Evolutionary conservation across 371 early-diverging fungal species (phyloP), one percentile per base, ranked within the genome.

Genomic region (Lichtheimia corymbifera): DNA sequence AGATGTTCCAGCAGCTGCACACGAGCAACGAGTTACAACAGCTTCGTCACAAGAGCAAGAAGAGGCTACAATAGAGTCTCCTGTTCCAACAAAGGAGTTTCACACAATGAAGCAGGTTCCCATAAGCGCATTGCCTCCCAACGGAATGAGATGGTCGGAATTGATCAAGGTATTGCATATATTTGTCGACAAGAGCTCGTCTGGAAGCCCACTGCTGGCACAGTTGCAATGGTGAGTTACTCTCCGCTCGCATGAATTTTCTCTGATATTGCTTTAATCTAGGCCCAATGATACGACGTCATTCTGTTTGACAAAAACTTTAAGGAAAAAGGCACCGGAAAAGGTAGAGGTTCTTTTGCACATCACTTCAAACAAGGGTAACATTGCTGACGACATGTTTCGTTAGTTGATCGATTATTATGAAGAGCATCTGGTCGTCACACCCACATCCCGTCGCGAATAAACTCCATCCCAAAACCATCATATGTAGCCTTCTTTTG

Each of bases 381-480:
- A 1, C 35, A 35, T 35, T 0, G 9, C 35, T 35, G 35, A 35
- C 6, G 9, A 35, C 35, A 9, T 35, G 35, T 35, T 35, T 11
- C 9, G 7, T 7, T 28, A 53, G 53, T 35, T 53, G 15, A 24
- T 53, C 53, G 53, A 53, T n/a, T 58, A 45, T 17, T 58, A 58
- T 45, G 58, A 58, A 49, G 6, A 22, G 6, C 58, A 49, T 25
- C 5, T 58, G 28, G 17, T 35, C 35, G 9, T 11, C 2, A 11
- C 35, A 9, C 11, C 35, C 35, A 35, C 5, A 28, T 28, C 35
- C 6, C 35, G 9, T 35, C 28, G 0, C 28, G 0, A 4, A 5
- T 35, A 2, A 2, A 35, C 9, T 9, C 35, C 35, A 5, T 28
- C 28, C 6, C 4, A 11, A 22, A 22, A 22, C 22, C 11, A 30